phyloP scores from a whole-genome alignment of 306 rosid genomes.

The Begonia peltatifolia region DNA sequence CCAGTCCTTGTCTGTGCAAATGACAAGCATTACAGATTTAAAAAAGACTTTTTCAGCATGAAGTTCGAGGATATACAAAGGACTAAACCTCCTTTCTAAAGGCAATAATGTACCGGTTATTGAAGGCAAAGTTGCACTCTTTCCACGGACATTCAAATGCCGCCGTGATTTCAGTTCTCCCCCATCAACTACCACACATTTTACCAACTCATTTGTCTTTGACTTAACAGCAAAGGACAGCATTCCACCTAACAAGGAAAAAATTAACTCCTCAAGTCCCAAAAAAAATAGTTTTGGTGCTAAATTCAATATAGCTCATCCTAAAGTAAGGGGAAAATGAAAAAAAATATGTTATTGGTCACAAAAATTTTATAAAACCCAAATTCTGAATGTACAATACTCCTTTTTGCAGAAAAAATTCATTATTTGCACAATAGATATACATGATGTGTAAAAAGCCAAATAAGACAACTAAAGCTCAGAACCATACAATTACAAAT shows the following conservation, averaged over 20 bases:
- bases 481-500: too few relatives aligned
- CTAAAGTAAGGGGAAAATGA: too few relatives aligned
- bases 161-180: slow-evolving; percentile 96
- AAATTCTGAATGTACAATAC: too few relatives aligned
- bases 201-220: slow-evolving; percentile 58
- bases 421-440: too few relatives aligned
- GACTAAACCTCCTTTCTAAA: neutral
- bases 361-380: too few relatives aligned
- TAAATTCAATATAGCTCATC: too few relatives aligned
- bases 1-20: slow-evolving; percentile 78
- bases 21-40: slow-evolving; percentile 3
- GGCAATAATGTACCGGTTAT: slow-evolving; percentile 49
- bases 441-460: too few relatives aligned
- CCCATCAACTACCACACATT: slow-evolving; percentile 77
- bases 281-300: too few relatives aligned
- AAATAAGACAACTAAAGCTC: too few relatives aligned
- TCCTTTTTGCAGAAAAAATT: too few relatives aligned
- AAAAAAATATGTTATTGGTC: too few relatives aligned
- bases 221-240: slow-evolving; percentile 82
- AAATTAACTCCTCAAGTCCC: too few relatives aligned
- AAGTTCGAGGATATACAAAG: slow-evolving; percentile 3
- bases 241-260: slow-evolving; percentile 60
- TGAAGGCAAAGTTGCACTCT: slow-evolving; percentile 94
- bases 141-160: slow-evolving; percentile 92
- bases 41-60: neutral